Base-by-base conservation (phyloP, 805 yeast genomes). In the Wickerhamiella azyma region DNA sequence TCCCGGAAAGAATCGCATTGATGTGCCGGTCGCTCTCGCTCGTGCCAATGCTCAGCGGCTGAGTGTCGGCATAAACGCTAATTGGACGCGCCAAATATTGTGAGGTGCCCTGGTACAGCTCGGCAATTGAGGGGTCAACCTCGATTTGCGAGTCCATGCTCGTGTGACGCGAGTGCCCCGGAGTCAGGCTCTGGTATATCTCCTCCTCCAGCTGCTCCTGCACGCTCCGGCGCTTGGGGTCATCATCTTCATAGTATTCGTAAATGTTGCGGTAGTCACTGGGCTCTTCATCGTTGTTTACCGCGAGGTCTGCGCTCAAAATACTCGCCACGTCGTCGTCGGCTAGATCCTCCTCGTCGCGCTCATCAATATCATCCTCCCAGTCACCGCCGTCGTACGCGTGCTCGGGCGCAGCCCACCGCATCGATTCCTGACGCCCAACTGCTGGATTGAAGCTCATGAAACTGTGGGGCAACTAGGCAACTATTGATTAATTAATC, bases 381-480 rank as follows among this genome's bases (percentile, higher is more conserved):
- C 63, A 63, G 38, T 59, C 66, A 41, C 60, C 63, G 5, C 66
- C 66, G 26, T 62, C 66, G 46, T 63, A 63, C 14, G 61, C 53
- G 5, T 60, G 58, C 26, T 53, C 53, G 8, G 63, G 55, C 9
- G 62, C 58, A 16, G 59, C 65, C 66, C 66, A 63, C 10, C 66
- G 59, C 47, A 54, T 56, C 39, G 66, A 62, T 50, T 63, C 59
- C 28, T 53, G 52, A 18, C 52, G 49, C 11, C 48, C 51, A 35
- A 48, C 48, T n/a, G 26, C 41, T 18, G 48, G 48, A 5, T 41
- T 21, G 29, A 37, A 41, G 29, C 46, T 43, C 13, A 19, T 37
- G 37, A 19, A 10, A 14, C 37, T 14, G 33, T 30, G 33, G 33
- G 33, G 33, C 13, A n/a, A 29, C n/a, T n/a, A n/a, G 13, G 14